Conservation (phyloP, 1,139 yeast genomes). For the Suhomyces bolitotheri region DNA sequence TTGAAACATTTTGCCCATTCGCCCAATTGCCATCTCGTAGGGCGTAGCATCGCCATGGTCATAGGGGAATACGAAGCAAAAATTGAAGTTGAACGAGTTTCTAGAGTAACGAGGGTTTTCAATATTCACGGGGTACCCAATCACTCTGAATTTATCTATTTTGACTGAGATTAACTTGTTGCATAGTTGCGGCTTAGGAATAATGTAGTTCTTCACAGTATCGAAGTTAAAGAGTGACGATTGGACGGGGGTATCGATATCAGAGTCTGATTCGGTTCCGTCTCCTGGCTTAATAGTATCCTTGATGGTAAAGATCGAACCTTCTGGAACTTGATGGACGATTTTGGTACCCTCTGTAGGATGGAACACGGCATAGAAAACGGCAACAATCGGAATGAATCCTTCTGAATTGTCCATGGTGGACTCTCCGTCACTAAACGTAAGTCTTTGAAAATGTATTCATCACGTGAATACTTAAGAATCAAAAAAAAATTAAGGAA, state of each 20-base stretch:
- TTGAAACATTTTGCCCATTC: slow-evolving; percentile 86
- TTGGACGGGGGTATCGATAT: slow-evolving; percentile 1
- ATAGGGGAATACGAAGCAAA: slow-evolving; percentile 87
- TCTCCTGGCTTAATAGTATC: slow-evolving; percentile 1
- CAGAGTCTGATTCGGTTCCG: slow-evolving; percentile 1
- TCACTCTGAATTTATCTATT: slow-evolving; percentile 66
- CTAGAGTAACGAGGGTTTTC: slow-evolving; percentile 76
- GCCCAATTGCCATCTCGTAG: slow-evolving; percentile 78
- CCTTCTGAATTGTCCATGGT: slow-evolving; percentile 52
- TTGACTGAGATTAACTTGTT: slow-evolving; percentile 76
- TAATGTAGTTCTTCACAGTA: slow-evolving; percentile 81
- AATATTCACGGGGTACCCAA: slow-evolving; percentile 91
- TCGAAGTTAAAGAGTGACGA: slow-evolving; percentile 72
- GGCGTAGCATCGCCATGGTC: slow-evolving; percentile 74
- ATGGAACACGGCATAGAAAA: slow-evolving; percentile 89
- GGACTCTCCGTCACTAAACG: slow-evolving; percentile 1
- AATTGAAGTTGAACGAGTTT: slow-evolving; percentile 88
- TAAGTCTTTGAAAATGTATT: no score
- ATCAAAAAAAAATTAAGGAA: no score
- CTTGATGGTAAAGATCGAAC: slow-evolving; percentile 45
- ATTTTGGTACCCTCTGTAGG: slow-evolving; percentile 95
- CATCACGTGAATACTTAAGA: no score
- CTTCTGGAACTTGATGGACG: slow-evolving; percentile 83
- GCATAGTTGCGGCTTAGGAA: slow-evolving; percentile 91
- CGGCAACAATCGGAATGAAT: slow-evolving; percentile 79